Conservation (phyloP, 2,329 filamentous ascomycete genomes). For the Venturiaceae sp. region DNA sequence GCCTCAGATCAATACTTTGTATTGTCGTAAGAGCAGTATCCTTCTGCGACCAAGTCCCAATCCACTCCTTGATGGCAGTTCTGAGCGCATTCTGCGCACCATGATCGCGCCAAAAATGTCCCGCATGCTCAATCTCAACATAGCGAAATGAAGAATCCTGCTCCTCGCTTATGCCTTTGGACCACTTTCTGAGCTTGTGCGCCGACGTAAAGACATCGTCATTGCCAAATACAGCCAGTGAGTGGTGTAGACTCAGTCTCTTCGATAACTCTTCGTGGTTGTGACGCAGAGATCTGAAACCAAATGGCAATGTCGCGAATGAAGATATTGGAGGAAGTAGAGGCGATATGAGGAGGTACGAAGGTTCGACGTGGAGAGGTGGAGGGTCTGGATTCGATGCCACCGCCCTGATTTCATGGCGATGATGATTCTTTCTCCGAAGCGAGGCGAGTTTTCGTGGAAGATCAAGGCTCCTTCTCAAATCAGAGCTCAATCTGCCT, state of each 20-base stretch:
- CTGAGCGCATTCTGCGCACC: constrained; percentile 21
- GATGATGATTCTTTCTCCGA: neutral
- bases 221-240: constrained; percentile 65
- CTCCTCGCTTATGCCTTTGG: constrained; percentile 11
- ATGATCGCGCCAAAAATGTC: constrained; percentile 40
- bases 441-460: neutral
- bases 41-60: neutral
- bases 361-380: constrained; percentile 8
- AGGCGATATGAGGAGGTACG: constrained; percentile 38
- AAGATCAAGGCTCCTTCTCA: constrained; percentile 10
- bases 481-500: neutral
- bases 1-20: neutral
- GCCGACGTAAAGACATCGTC: constrained; percentile 63
- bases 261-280: neutral
- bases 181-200: constrained; percentile 59
- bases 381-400: neutral
- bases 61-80: constrained; percentile 15
- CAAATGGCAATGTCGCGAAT: constrained; percentile 22
- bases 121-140: constrained; percentile 37
- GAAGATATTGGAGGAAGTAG: constrained; percentile 33
- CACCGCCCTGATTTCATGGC: neutral
- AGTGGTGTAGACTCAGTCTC: constrained; percentile 22
- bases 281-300: constrained; percentile 4
- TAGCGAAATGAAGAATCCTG: constrained; percentile 24
- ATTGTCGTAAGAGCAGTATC: neutral